phyloP scores from a whole-genome alignment of 768 basidiomycete genomes.

The Tylopilus sp. region DNA sequence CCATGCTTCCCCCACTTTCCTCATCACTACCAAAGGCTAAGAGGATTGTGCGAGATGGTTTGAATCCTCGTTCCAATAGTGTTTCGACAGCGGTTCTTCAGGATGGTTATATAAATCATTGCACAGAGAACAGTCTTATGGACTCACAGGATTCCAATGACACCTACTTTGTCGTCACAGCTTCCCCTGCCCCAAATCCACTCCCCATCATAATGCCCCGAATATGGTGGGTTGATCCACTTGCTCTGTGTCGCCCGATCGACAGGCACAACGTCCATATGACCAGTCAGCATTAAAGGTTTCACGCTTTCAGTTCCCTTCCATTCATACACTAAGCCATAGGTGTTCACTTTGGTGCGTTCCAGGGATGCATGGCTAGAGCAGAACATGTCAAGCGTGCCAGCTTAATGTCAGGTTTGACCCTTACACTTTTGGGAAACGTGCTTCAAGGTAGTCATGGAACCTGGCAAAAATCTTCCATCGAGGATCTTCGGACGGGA shows the following conservation, averaged over 20 bases:
- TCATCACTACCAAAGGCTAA: constrained; percentile 46
- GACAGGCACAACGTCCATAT: too few species aligned
- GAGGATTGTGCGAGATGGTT: constrained; percentile 30
- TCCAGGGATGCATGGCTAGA: too few species aligned
- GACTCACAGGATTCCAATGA: constrained; percentile 35
- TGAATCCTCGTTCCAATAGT: constrained; percentile 28
- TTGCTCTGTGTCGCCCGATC: constrained; percentile 12
- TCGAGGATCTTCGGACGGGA: constrained; percentile 36
- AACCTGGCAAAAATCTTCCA: too few species aligned
- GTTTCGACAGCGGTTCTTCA: constrained; percentile 26
- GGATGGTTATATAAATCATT: background rate
- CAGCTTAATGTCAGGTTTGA: too few species aligned
- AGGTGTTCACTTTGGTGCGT: too few species aligned
- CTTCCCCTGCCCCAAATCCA: constrained; percentile 49
- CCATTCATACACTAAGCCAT: too few species aligned
- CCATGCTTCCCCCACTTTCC: constrained; percentile 39
- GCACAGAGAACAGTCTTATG: background rate
- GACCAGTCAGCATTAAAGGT: too few species aligned
- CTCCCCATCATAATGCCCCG: constrained; percentile 42
- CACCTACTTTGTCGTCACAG: constrained; percentile 41
- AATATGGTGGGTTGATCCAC: constrained; percentile 50
- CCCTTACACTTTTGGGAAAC: too few species aligned
- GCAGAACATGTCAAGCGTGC: too few species aligned
- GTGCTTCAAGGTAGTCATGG: too few species aligned
- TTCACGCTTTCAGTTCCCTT: too few species aligned